phyloP scores from a whole-genome alignment of 129 eudicot genomes.

The Deinandra increscens region DNA sequence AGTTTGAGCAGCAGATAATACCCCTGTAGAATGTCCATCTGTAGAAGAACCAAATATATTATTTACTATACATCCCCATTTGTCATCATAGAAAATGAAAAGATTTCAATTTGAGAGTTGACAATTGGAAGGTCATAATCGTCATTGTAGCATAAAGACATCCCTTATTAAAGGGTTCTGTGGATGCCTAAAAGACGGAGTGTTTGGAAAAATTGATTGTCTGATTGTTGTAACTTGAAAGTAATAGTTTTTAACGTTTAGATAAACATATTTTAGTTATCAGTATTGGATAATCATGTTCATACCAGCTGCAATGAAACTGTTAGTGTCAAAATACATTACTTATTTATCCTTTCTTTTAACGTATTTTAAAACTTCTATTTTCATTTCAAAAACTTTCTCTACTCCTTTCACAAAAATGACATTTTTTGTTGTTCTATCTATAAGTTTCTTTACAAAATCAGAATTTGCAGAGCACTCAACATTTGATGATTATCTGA shows the following conservation, averaged over 20 bases:
- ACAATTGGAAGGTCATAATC: neutral
- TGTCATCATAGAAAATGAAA: constrained; percentile 12
- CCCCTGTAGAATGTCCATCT: constrained; percentile 50
- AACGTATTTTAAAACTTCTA: neutral
- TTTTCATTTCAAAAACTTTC: neutral
- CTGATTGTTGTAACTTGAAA: neutral
- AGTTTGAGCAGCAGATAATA: constrained; percentile 72
- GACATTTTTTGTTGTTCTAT: neutral
- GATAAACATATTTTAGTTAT: neutral
- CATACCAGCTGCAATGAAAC: neutral
- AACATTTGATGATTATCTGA: neutral
- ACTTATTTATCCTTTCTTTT: neutral
- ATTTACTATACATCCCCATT: neutral
- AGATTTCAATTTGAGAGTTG: neutral
- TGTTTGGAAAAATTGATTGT: neutral
- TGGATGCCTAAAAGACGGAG: neutral
- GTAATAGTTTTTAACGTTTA: neutral
- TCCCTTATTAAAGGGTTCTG: neutral
- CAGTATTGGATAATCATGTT: neutral
- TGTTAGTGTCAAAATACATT: neutral
- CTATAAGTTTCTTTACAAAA: neutral
- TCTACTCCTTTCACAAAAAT: neutral
- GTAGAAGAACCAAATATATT: constrained; percentile 24
- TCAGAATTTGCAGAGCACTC: neutral
- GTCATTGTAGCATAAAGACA: neutral